Evolutionary conservation across 73 alveolate genomes (phyloP), one percentile per base, ranked within the genome.

Genomic region (Durusdinium trenchii): DNA sequence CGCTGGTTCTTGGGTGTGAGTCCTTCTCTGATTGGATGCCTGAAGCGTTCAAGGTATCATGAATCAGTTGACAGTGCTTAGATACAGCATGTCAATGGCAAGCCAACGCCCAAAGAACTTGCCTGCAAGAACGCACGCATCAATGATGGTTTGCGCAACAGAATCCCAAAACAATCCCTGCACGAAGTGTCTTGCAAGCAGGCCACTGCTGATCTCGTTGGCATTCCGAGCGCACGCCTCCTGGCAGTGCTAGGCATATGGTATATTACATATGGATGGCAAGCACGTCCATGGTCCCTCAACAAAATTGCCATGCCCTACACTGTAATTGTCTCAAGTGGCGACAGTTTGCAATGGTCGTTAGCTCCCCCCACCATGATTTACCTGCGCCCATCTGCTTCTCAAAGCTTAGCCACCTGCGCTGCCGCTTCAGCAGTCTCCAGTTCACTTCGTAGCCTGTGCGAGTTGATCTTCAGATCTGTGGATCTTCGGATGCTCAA

Each of bases 401-500:
- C n/a, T n/a, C n/a, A n/a, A n/a, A n/a, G n/a, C n/a, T n/a, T n/a
- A n/a, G 45, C 20, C 16, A 43, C 98, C 98, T 91, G 90, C 16
- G 98, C 87, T 23, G 87, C 57, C 3, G 75, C 60, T 54, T 91
- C 98, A 36, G 98, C 98, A 40, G 38, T 46, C 61, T 91, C 98
- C 89, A 91, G 98, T 89, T 91, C 98, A 48, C 98, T 78, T 47
- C 98, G 73, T 48, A 91, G 84, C 94, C 94, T 83, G 47, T 9
- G 28, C 20, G 64, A 54, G 28, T 54, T 54, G 64, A 20, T 9
- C 28, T 9, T 9, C 9, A 20, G 64, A 12, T 54, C 64, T 54
- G 64, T 12, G 28, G 9, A 54, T 12, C 9, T 9, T 20, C 9
- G 20, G 20, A 12, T 54, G 64, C 64, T 20, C 64, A n/a, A n/a